phyloP scores from a whole-genome alignment of 2,329 filamentous ascomycete species.

The Calonectria montana region DNA sequence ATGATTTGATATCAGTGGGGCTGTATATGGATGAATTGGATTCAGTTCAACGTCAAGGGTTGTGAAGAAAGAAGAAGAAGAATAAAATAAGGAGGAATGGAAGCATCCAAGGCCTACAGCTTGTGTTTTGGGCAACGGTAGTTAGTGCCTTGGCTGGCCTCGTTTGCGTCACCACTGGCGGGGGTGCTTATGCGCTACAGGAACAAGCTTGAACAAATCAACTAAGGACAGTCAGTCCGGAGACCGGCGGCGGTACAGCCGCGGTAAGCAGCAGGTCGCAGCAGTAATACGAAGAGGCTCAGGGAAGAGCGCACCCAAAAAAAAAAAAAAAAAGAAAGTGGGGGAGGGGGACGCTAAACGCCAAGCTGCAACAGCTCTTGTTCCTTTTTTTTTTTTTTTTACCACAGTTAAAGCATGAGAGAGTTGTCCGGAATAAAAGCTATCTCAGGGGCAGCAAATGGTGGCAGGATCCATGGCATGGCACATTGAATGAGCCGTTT shows the following conservation, averaged over 20 bases:
- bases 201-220: neutral
- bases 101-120: neutral
- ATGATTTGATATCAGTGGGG: neutral
- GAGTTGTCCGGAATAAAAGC: too few species aligned
- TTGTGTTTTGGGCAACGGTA: neutral
- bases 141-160: neutral
- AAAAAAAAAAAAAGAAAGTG: neutral
- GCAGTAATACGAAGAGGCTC: neutral
- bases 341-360: neutral
- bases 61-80: neutral
- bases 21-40: neutral
- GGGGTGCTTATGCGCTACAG: neutral
- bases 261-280: neutral
- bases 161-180: slow-evolving; percentile 4
- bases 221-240: too few species aligned
- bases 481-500: too few species aligned
- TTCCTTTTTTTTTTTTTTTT: too few species aligned
- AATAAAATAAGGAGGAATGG: neutral
- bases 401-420: neutral
- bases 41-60: neutral
- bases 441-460: too few species aligned
- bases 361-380: neutral
- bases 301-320: neutral
- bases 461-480: too few species aligned
- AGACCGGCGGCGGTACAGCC: neutral